Conservation (phyloP, 192 early-diverging fungal genomes). For the Cetraspora pellucida region DNA sequence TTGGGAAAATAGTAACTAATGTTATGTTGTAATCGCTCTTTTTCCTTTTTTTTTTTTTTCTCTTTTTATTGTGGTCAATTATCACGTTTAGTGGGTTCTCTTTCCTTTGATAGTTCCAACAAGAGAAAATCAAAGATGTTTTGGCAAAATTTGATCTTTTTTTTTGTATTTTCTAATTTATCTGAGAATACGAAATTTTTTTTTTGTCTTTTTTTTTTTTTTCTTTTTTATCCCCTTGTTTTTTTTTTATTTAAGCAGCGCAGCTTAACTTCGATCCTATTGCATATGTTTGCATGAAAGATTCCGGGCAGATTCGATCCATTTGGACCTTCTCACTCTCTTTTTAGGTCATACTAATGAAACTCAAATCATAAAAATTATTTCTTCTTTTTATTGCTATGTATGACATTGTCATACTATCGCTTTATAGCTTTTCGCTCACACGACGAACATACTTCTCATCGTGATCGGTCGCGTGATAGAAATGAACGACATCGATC, state of each 20-base stretch:
- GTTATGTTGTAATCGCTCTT: conserved; percentile 18
- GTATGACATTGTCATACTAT: background rate
- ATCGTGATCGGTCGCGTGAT: conserved; percentile 44
- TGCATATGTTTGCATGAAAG: conserved; percentile 27
- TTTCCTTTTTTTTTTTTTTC: conserved; percentile 23
- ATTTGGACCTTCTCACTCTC: conserved; percentile 24
- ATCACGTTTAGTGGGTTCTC: conserved; percentile 43
- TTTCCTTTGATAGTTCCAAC: conserved; percentile 31
- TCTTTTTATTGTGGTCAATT: conserved; percentile 36
- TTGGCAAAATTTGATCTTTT: background rate
- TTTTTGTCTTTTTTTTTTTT: background rate
- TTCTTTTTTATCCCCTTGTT: conserved; percentile 15
- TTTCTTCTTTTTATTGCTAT: conserved; percentile 21
- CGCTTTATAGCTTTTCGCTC: conserved; percentile 13
- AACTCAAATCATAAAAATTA: conserved; percentile 25
- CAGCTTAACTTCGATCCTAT: conserved; percentile 33
- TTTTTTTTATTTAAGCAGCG: conserved; percentile 34
- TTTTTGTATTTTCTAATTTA: conserved; percentile 19
- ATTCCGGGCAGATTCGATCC: conserved; percentile 22
- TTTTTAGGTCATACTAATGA: conserved; percentile 38
- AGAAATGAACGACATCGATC: conserved; percentile 39
- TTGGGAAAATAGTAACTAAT: conserved; percentile 32
- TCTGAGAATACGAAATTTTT: conserved; percentile 9
- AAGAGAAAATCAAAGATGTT: conserved; percentile 25
- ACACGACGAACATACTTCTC: conserved; percentile 12